A percentile compares a stretch with the other conserved stretches of the same genome.
These are phyloP conservation scores for Boletus coccyginus DNA, from an alignment of 768 basidiomycete species.

Conservation along the genomic window DNA sequence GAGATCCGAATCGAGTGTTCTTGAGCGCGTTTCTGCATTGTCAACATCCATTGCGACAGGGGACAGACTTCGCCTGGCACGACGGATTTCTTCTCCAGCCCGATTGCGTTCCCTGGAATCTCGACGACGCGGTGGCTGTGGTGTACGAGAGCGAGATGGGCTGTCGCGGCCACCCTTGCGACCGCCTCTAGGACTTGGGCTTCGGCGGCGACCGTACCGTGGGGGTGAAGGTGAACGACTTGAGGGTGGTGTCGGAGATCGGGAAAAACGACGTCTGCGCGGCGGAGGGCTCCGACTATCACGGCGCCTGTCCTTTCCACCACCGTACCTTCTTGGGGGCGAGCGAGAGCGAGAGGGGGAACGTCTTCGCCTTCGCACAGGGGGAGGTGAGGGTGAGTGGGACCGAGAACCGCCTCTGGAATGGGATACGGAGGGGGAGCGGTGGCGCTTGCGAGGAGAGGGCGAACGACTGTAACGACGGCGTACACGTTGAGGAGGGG, in stretches of 20 bases:
- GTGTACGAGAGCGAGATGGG: slow-evolving; percentile 36
- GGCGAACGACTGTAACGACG: slow-evolving; percentile 28
- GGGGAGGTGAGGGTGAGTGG: slow-evolving; percentile 42
- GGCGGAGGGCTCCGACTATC: slow-evolving; percentile 34
- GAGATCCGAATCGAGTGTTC: slow-evolving; percentile 29
- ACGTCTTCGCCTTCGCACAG: slow-evolving; percentile 37
- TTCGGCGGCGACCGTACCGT: slow-evolving; percentile 44
- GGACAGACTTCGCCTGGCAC: slow-evolving; percentile 27
- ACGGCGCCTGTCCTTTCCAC: slow-evolving; percentile 23
- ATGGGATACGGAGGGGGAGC: slow-evolving; percentile 35
- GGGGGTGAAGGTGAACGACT: slow-evolving; percentile 35
- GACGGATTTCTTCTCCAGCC: slow-evolving; percentile 16
- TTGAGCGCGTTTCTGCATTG: slow-evolving; percentile 19
- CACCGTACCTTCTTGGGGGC: slow-evolving; percentile 23
- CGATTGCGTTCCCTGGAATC: slow-evolving; percentile 28
- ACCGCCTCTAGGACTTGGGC: slow-evolving; percentile 35
- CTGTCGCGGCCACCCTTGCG: slow-evolving; percentile 28
- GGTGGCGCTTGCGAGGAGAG: slow-evolving; percentile 24
- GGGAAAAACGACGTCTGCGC: slow-evolving; percentile 42
- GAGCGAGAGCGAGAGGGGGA: slow-evolving; percentile 30
- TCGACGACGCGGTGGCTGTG: slow-evolving; percentile 33
- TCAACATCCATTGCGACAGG: slow-evolving; percentile 24
- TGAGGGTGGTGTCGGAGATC: slow-evolving; percentile 50
- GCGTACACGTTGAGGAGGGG: slow-evolving; percentile 19
- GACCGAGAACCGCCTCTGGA: slow-evolving; percentile 39